Evolutionary conservation across 495 filamentous ascomycete species (phyloP).

Genomic region (Talaromyces adpressus): DNA sequence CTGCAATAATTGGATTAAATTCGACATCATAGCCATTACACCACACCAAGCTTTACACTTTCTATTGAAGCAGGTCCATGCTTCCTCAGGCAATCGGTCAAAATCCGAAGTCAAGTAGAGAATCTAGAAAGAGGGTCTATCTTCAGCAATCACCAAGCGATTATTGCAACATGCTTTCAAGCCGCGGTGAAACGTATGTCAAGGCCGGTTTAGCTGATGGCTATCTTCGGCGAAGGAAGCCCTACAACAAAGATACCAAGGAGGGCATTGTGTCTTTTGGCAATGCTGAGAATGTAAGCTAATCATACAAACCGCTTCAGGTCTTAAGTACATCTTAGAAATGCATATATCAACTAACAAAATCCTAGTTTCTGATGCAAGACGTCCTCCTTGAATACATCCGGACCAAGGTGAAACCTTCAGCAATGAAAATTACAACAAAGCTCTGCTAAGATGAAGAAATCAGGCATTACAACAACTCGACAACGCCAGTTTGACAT

Average conservation of each 20-base stretch:
- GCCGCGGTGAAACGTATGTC: not conserved
- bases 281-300: conserved; percentile 24
- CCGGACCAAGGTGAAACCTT: conserved; percentile 11
- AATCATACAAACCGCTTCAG: not conserved
- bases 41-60: not conserved
- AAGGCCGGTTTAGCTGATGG: conserved; percentile 4
- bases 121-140: not conserved
- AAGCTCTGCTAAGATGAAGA: not conserved
- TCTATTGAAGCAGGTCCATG: not conserved
- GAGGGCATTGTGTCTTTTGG: conserved; percentile 1
- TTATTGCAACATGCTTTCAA: not conserved
- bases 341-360: not conserved
- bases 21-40: too few species aligned
- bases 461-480: not conserved
- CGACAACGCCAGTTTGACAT: conserved; percentile 23
- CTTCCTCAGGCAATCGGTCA: not conserved
- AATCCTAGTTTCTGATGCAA: conserved; percentile 24
- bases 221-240: not conserved
- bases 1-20: too few species aligned
- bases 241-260: not conserved
- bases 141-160: not conserved
- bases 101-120: not conserved
- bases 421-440: not conserved
- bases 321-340: too few species aligned
- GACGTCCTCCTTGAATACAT: conserved; percentile 23